phyloP scores from a whole-genome alignment of 2,329 filamentous ascomycete species.

The Curvularia spicifera region DNA sequence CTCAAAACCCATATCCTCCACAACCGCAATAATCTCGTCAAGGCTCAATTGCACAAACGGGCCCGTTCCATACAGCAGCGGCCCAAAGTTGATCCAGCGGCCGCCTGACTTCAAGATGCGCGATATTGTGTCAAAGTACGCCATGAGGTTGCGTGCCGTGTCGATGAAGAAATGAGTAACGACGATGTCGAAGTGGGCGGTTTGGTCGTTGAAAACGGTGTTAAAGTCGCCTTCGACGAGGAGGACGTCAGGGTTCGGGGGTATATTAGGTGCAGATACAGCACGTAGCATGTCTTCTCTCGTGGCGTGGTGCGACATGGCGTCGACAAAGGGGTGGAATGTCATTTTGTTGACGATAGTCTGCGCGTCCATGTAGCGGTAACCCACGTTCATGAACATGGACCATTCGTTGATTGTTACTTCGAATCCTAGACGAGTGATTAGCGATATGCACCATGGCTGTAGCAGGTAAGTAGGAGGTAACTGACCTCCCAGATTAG shows the following conservation, averaged over 20 bases:
- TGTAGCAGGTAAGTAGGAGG: no score
- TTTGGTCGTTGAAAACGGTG: conserved; percentile 43
- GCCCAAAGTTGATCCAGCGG: conserved; percentile 64
- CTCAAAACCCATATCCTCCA: conserved; percentile 60
- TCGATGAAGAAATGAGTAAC: conserved; percentile 68
- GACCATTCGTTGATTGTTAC: conserved; percentile 66
- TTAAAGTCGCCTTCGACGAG: conserved; percentile 65
- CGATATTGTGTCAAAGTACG: conserved; percentile 62
- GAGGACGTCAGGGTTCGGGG: conserved; percentile 50
- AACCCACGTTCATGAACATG: conserved; percentile 63
- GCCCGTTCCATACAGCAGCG: conserved; percentile 61
- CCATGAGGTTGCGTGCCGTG: conserved; percentile 63
- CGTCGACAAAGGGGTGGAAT: conserved; percentile 62
- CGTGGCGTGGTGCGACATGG: conserved; percentile 63
- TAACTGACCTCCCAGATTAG: conserved; percentile 49
- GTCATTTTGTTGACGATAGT: conserved; percentile 30
- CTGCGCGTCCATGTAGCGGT: conserved; percentile 56
- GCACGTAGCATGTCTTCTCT: conserved; percentile 56
- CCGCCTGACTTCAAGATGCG: conserved; percentile 57
- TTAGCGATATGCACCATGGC: background rate
- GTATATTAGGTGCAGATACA: conserved; percentile 54
- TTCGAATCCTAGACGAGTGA: conserved; percentile 51
- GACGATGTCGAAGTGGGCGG: conserved; percentile 55
- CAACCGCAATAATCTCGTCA: conserved; percentile 59
- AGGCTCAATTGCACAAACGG: conserved; percentile 63